phyloP scores from a whole-genome alignment of 345 rosid genomes.

The Acer campestre region DNA sequence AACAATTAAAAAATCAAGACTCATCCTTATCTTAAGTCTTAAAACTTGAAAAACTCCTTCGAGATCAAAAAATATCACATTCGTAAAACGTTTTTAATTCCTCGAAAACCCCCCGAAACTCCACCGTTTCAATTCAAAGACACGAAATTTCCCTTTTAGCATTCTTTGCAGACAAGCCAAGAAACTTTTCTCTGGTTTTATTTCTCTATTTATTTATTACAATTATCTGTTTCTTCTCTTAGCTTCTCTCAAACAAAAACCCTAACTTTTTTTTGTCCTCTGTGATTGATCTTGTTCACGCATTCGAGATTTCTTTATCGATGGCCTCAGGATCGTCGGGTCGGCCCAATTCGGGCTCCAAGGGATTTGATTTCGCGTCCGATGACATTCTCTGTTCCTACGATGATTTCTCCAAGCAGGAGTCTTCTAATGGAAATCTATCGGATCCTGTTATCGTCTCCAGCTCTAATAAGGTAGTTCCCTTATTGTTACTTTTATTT shows the following conservation, averaged over 20 bases:
- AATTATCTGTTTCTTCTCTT: neutral
- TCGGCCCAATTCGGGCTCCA: constrained; percentile 63
- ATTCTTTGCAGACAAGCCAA: neutral
- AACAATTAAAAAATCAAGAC: neutral
- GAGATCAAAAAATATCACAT: neutral
- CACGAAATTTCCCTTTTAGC: neutral
- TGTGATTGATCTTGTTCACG: neutral
- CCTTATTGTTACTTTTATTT: neutral
- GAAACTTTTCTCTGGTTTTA: neutral
- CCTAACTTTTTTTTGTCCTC: neutral
- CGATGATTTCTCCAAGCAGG: constrained; percentile 79
- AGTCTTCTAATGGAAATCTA: constrained; percentile 64
- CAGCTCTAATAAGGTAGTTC: constrained; percentile 45
- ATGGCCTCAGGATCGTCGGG: constrained; percentile 96
- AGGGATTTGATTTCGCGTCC: constrained; percentile 90
- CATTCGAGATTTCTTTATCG: neutral
- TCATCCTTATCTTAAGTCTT: neutral
- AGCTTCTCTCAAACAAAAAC: neutral
- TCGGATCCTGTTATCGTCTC: constrained; percentile 57
- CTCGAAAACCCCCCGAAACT: neutral
- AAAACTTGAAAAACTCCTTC: neutral
- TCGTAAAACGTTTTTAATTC: neutral
- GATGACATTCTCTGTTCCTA: constrained; percentile 99
- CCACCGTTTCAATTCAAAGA: neutral
- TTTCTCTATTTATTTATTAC: neutral